Conservation (phyloP, 768 basidiomycete species). For the Lactarius psammicola region DNA sequence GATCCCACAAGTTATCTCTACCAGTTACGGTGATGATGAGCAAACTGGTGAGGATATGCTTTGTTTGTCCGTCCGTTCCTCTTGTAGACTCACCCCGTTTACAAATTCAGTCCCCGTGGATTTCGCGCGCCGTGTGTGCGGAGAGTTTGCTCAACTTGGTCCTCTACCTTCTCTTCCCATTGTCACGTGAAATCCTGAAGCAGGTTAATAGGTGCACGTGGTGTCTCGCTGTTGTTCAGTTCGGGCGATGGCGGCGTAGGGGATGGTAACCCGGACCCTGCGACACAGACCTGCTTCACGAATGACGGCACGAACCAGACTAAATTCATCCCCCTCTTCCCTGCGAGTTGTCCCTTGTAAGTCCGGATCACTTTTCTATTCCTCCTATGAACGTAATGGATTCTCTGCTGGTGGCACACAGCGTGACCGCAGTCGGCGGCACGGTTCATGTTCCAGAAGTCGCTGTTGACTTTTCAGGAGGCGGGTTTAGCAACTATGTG, state of each 20-base stretch:
- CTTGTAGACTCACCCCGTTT: conserved; percentile 31
- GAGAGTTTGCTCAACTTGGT: conserved; percentile 62
- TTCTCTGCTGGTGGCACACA: conserved; percentile 34
- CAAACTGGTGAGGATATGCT: conserved; percentile 49
- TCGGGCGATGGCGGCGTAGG: conserved; percentile 73
- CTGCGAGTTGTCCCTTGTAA: conserved; percentile 48
- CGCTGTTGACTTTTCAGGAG: conserved; percentile 61
- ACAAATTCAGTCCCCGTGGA: conserved; percentile 48
- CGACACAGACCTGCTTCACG: conserved; percentile 51
- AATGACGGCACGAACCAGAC: conserved; percentile 58
- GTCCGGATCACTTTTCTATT: neutral
- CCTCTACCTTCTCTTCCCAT: conserved; percentile 11
- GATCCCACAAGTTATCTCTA: conserved; percentile 62
- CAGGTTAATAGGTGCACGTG: conserved; percentile 50
- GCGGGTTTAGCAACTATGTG: conserved; percentile 72
- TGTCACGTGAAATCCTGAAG: neutral
- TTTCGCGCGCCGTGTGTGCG: conserved; percentile 59
- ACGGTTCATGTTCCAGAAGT: conserved; percentile 58
- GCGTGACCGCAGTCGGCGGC: conserved; percentile 68
- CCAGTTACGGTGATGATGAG: conserved; percentile 72
- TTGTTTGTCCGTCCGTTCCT: conserved; percentile 36
- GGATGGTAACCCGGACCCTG: conserved; percentile 55
- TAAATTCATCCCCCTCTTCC: conserved; percentile 56
- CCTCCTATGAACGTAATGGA: neutral
- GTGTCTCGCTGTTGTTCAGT: conserved; percentile 62